Conservation (phyloP, 345 rosid species). For the Brassica carinata region DNA sequence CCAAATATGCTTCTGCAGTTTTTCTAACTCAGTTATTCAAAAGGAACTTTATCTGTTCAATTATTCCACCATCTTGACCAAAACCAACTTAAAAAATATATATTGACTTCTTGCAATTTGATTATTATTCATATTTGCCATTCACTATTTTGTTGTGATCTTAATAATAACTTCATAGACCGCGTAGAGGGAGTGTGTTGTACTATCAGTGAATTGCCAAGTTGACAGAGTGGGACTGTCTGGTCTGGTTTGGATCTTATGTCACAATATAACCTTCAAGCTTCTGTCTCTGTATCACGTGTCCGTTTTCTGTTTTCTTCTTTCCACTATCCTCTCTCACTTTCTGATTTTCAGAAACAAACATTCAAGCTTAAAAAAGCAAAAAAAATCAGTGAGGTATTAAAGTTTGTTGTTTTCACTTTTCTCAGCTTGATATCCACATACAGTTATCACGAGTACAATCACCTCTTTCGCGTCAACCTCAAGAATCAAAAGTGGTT, state of each 20-base stretch:
- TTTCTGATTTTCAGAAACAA: constrained; percentile 23
- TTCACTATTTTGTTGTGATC: neutral
- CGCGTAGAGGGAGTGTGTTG: constrained; percentile 17
- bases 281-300: constrained; percentile 37
- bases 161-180: no score
- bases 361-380: constrained; percentile 14
- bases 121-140: neutral
- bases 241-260: constrained; percentile 35
- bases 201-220: constrained; percentile 17
- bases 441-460: neutral
- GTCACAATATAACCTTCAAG: constrained; percentile 13
- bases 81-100: neutral
- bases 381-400: neutral
- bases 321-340: constrained; percentile 32
- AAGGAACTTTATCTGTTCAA: neutral
- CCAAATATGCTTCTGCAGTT: neutral
- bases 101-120: neutral
- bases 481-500: neutral
- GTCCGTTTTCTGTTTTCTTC: constrained; percentile 32
- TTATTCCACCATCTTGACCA: neutral
- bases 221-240: constrained; percentile 23
- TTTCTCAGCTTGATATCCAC: neutral
- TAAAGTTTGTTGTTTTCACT: neutral
- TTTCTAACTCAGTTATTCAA: neutral
- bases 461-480: neutral